Conservation (phyloP, 371 early-diverging fungal species). For the Zychaea mexicana region DNA sequence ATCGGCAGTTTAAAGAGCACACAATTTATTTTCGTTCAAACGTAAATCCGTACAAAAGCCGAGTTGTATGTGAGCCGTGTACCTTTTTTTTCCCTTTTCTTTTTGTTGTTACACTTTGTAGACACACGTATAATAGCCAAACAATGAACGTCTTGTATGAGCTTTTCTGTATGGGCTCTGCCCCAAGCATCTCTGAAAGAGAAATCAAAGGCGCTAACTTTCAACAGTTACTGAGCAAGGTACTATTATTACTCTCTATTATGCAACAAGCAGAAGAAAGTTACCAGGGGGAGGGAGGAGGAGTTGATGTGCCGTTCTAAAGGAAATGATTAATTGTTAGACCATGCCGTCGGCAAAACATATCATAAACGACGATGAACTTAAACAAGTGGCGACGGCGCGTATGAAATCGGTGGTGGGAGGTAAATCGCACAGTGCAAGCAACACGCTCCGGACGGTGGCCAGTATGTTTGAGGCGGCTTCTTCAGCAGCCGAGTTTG, state of each 20-base stretch:
- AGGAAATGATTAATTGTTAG: not conserved
- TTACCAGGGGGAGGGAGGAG: not conserved
- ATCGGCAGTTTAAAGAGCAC: slow-evolving; percentile 2
- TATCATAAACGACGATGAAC: slow-evolving; percentile 17
- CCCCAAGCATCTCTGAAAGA: slow-evolving; percentile 4
- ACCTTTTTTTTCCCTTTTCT: not conserved
- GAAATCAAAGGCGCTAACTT: slow-evolving; percentile 26
- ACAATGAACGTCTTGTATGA: slow-evolving; percentile 11
- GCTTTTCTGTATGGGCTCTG: slow-evolving; percentile 16
- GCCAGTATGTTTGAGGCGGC: slow-evolving; percentile 38
- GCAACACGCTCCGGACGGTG: slow-evolving; percentile 34
- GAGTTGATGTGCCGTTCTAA: not conserved
- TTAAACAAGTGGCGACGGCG: slow-evolving; percentile 21
- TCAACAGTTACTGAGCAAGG: slow-evolving; percentile 24
- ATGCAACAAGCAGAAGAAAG: not conserved
- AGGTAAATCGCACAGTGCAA: slow-evolving; percentile 31
- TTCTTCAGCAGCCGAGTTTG: slow-evolving; percentile 19
- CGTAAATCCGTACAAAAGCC: not conserved
- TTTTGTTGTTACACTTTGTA: not conserved
- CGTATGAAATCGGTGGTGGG: slow-evolving; percentile 24
- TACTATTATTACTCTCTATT: not conserved
- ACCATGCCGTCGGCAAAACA: slow-evolving; percentile 24
- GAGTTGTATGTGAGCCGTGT: not conserved
- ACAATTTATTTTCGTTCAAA: not conserved
- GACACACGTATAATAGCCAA: not conserved